phyloP scores from a whole-genome alignment of 2,329 filamentous ascomycete species.

The Coniochaeta hoffmannii region DNA sequence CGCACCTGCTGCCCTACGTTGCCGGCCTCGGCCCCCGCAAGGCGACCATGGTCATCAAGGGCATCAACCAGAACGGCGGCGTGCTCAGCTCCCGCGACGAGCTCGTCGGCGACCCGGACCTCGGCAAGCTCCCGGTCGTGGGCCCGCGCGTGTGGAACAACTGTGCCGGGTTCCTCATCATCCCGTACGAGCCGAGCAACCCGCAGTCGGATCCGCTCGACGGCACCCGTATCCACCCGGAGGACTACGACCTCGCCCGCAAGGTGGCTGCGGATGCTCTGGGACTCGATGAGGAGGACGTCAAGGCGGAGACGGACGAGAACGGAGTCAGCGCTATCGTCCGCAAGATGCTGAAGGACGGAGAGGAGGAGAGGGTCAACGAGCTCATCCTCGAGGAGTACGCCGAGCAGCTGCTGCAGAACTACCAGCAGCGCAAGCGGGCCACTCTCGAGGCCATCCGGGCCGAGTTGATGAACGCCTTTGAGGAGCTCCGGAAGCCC shows the following conservation, averaged over 20 bases:
- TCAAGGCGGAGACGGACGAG: constrained; percentile 88
- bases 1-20: constrained; percentile 83
- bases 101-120: constrained; percentile 80
- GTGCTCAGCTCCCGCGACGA: constrained; percentile 78
- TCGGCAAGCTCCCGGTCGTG: constrained; percentile 69
- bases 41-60: constrained; percentile 75
- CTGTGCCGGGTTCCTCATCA: constrained; percentile 89
- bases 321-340: constrained; percentile 86
- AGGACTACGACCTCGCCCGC: constrained; percentile 95
- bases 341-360: constrained; percentile 88
- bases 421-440: constrained; percentile 90
- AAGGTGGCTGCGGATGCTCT: constrained; percentile 98
- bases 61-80: constrained; percentile 86
- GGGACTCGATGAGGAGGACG: constrained; percentile 94
- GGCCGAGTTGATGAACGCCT: constrained; percentile 84
- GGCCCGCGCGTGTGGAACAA: constrained; percentile 92
- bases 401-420: constrained; percentile 86
- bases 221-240: constrained; percentile 93
- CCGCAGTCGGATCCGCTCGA: constrained; percentile 85
- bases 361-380: constrained; percentile 90
- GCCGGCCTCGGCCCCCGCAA: constrained; percentile 90
- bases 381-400: constrained; percentile 96
- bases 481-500: constrained; percentile 83
- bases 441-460: constrained; percentile 95
- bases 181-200: constrained; percentile 79